A percentile compares a stretch with the other conserved stretches of the same genome.
Conservation (phyloP, 1,284 basidiomycete species). For the Cutaneotrichosporon mucoides region DNA sequence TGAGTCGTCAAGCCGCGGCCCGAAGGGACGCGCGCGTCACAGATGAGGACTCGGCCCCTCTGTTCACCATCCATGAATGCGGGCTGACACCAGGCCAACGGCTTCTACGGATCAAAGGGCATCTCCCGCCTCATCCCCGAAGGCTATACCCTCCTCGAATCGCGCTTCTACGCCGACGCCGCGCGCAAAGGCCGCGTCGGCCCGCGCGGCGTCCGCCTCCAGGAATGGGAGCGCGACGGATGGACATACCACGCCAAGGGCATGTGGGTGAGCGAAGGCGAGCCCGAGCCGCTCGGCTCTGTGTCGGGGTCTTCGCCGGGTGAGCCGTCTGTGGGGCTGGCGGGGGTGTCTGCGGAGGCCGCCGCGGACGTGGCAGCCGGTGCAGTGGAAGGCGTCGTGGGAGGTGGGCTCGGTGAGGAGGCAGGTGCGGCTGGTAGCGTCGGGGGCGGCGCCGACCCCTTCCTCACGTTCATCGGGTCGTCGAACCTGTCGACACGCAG, state of each 20-base stretch:
- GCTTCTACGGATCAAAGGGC: slow-evolving; percentile 85
- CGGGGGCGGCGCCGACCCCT: slow-evolving; percentile 50
- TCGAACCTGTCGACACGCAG: slow-evolving; percentile 94
- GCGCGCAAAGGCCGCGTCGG: slow-evolving; percentile 55
- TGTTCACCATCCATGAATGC: too few species aligned
- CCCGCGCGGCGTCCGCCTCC: slow-evolving; percentile 61
- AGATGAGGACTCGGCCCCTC: too few species aligned
- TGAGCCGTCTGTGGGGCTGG: too few species aligned
- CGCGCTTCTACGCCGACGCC: slow-evolving; percentile 72
- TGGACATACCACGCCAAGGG: slow-evolving; percentile 99
- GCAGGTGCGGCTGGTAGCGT: too few species aligned
- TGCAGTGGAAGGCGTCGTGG: too few species aligned
- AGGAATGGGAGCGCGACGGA: slow-evolving; percentile 78
- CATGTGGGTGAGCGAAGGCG: slow-evolving; percentile 14
- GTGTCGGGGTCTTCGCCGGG: too few species aligned
- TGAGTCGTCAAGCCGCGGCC: slow-evolving; percentile 43
- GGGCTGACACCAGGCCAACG: slow-evolving; percentile 72
- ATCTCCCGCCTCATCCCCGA: slow-evolving; percentile 90
- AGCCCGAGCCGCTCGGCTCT: too few species aligned
- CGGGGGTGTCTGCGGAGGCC: too few species aligned
- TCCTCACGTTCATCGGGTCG: slow-evolving; percentile 85
- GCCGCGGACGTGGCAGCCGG: too few species aligned
- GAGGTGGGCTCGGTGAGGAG: too few species aligned
- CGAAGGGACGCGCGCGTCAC: neutral
- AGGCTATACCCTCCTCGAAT: slow-evolving; percentile 85